These are phyloP conservation scores for Agaricus subrufescens DNA, from an alignment of 768 basidiomycete genomes.

Conservation along the genomic window DNA sequence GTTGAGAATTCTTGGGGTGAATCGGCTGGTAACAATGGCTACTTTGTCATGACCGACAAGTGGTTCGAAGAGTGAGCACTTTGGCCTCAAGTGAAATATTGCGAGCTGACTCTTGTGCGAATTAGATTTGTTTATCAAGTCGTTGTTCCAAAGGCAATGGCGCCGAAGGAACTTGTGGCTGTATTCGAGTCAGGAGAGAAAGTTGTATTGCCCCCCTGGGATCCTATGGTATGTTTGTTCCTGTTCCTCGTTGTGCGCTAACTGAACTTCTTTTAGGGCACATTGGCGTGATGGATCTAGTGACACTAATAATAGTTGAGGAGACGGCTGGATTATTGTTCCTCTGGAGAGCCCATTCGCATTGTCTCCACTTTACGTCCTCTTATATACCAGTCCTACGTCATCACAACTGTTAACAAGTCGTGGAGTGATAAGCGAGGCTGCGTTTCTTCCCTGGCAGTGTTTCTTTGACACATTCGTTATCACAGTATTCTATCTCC, in stretches of 20 bases:
- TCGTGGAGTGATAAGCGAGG: too few relatives aligned
- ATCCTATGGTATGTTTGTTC: slow-evolving; percentile 68
- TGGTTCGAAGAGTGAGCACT: slow-evolving; percentile 86
- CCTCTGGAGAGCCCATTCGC: too few relatives aligned
- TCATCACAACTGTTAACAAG: too few relatives aligned
- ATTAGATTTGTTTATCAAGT: slow-evolving; percentile 87
- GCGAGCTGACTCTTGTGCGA: neutral
- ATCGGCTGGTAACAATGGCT: slow-evolving; percentile 73
- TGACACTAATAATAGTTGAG: too few relatives aligned
- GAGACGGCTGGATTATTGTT: too few relatives aligned
- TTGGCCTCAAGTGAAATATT: neutral
- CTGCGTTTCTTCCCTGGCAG: too few relatives aligned
- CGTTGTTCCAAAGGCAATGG: slow-evolving; percentile 77
- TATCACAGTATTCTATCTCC: too few relatives aligned
- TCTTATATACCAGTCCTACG: too few relatives aligned
- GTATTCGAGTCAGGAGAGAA: slow-evolving; percentile 68
- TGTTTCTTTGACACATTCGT: too few relatives aligned
- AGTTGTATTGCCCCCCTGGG: slow-evolving; percentile 82
- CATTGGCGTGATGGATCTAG: slow-evolving; percentile 16
- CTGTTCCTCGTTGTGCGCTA: neutral
- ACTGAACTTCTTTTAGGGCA: slow-evolving; percentile 16
- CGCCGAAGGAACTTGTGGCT: slow-evolving; percentile 75
- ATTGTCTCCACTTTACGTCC: too few relatives aligned
- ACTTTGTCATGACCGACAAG: slow-evolving; percentile 84
- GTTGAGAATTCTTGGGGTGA: slow-evolving; percentile 97